Evolutionary conservation across 192 early-diverging fungal genomes (phyloP).

Genomic region (Geosiphon pyriformis): DNA sequence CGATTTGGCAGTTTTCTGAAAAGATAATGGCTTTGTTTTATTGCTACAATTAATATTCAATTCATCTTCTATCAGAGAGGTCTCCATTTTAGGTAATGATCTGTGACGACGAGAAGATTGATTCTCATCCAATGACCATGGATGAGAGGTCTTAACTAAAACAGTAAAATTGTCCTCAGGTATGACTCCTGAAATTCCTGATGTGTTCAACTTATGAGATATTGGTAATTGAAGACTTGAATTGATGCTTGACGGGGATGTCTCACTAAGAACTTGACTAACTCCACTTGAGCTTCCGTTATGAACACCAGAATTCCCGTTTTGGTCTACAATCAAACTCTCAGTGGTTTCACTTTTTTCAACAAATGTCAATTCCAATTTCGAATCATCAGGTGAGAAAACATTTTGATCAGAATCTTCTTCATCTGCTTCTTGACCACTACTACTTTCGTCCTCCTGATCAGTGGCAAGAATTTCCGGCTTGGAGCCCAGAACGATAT

Average conservation of each 20-base stretch:
- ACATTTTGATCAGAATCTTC: not conserved
- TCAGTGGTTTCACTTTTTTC: not conserved
- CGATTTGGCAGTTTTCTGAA: not conserved
- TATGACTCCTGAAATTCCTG: not conserved
- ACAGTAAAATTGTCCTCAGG: constrained; percentile 10
- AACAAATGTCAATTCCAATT: not conserved
- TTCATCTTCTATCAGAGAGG: too few species aligned
- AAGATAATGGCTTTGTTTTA: not conserved
- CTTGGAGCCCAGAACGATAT: not conserved
- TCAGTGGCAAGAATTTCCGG: not conserved
- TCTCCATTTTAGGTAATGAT: not conserved
- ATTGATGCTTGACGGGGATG: not conserved
- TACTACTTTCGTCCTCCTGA: not conserved
- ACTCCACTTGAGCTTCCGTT: not conserved
- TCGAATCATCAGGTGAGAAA: not conserved
- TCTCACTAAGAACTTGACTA: not conserved
- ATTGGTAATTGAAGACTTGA: not conserved
- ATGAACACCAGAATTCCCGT: not conserved
- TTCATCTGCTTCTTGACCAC: not conserved
- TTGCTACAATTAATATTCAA: not conserved
- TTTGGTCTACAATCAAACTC: not conserved
- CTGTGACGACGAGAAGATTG: not conserved
- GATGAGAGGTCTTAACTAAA: constrained; percentile 10
- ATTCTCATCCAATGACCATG: not conserved
- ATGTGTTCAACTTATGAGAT: not conserved